Evolutionary conservation across 805 yeast genomes (phyloP).

Genomic region (Lachancea kluyveri): DNA sequence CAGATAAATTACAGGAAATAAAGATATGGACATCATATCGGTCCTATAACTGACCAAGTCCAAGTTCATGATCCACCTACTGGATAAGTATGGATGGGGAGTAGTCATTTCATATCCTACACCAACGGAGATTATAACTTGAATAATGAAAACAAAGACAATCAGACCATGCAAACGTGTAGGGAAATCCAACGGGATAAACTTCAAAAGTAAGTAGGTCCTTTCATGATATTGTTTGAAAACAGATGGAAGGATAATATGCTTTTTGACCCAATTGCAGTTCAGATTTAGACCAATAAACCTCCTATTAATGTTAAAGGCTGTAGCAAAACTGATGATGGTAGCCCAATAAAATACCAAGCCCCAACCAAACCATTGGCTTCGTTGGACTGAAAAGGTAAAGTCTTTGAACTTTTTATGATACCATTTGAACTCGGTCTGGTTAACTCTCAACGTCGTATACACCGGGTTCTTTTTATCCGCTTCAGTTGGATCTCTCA

Average conservation of each 20-base stretch:
- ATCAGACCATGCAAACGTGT: slow-evolving; percentile 28
- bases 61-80: slow-evolving; percentile 29
- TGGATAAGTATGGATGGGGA: slow-evolving; percentile 35
- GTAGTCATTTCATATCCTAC: slow-evolving; percentile 31
- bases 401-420: slow-evolving; percentile 33
- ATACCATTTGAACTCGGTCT: slow-evolving; percentile 30
- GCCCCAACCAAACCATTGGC: slow-evolving; percentile 44
- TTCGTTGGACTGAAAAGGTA: slow-evolving; percentile 32
- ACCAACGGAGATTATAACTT: slow-evolving; percentile 28
- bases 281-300: slow-evolving; percentile 22
- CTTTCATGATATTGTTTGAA: slow-evolving; percentile 18
- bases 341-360: slow-evolving; percentile 36
- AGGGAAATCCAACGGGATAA: slow-evolving; percentile 29
- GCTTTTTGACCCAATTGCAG: slow-evolving; percentile 20
- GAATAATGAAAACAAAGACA: slow-evolving; percentile 27
- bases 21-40: slow-evolving; percentile 42
- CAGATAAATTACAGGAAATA: slow-evolving; percentile 52
- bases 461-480: slow-evolving; percentile 22
- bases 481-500: slow-evolving; percentile 24
- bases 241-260: slow-evolving; percentile 26
- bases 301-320: slow-evolving; percentile 24
- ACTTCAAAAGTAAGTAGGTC: slow-evolving; percentile 14
- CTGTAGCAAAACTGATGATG: slow-evolving; percentile 28
- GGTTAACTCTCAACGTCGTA: slow-evolving; percentile 32
- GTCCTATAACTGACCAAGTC: slow-evolving; percentile 48